Evolutionary conservation across 2,329 filamentous ascomycete genomes (phyloP), one percentile per base, ranked within the genome.

Genomic region (Hymenoscyphus fructigenus): DNA sequence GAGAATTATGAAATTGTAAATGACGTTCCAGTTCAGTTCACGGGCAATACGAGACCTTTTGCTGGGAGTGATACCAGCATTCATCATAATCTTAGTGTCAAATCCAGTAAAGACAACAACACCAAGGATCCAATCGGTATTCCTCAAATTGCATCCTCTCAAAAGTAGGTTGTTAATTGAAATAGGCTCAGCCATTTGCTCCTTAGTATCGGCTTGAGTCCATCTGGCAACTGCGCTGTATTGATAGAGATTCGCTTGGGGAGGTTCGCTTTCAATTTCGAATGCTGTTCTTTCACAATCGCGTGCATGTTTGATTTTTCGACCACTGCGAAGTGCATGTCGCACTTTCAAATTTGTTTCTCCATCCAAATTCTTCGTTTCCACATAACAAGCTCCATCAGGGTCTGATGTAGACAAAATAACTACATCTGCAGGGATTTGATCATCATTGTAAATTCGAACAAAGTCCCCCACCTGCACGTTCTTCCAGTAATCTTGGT

Each of bases 81-180:
- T 99, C 81, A 97, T 91, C 95, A 99, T 99, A 76, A 97, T 98
- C 80, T 98, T 99, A 38, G 94, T 97, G 76, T 99, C 94, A 74
- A 93, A 88, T 38, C 95, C 95, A 15, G 95, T 98, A 79, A 96
- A 99, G 20, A 96, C 83, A 59, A 98, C 94, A 2, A 99, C 85
- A 61, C 93, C 95, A 5, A 99, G 84, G 62, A 93, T 85, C 95
- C 95, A 99, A 75, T 98, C 93, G 0, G 95, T 99, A 77, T 98
- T 99, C 69, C 93, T 88, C 59, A 99, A 79, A 71, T 93, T 96
- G 79, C 93, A 97, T 63, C 95, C 95, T 82, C 95, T 91, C 56
- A 99, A 87, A 34, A 99, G 85, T 68, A 98, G 79, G 75, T 99
- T 99, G 82, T 97, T 97, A 78, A 99, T 97, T 5, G 89, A 89